phyloP scores from a whole-genome alignment of 257 asterid genomes.

The Solanum ahanhuiri region DNA sequence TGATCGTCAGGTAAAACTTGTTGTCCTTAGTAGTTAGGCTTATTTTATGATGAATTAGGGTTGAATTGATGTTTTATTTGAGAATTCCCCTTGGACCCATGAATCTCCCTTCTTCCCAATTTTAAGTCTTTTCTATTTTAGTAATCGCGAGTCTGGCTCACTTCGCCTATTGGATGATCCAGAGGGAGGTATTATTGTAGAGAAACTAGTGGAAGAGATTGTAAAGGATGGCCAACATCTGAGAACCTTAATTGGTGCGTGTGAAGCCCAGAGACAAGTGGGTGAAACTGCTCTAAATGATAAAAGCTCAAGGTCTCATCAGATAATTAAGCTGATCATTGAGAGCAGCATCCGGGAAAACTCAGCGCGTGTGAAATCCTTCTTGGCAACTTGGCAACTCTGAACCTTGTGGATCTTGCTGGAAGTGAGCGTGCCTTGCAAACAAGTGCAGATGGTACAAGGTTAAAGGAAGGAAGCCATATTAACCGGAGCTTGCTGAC shows the following conservation, averaged over 20 bases:
- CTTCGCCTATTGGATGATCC: conserved; percentile 94
- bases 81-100: no score
- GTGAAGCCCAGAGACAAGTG: conserved; percentile 96
- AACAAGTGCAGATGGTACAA: conserved; percentile 70
- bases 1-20: no score
- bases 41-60: no score
- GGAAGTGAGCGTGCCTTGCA: conserved; percentile 92
- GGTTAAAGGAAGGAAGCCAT: conserved; percentile 98
- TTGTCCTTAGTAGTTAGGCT: no score
- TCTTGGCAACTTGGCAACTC: conserved; percentile 70
- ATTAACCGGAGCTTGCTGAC: conserved; percentile 86
- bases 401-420: conserved; percentile 98
- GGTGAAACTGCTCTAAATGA: conserved; percentile 91
- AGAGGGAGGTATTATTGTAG: conserved; percentile 93
- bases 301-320: conserved; percentile 98
- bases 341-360: conserved; percentile 78
- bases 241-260: conserved; percentile 55
- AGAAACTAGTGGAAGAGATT: conserved; percentile 69
- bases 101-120: no score
- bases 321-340: conserved; percentile 86
- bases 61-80: no score
- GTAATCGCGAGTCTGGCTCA: conserved; percentile 63
- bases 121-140: no score
- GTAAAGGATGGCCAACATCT: conserved; percentile 66
- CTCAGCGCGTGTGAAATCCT: conserved; percentile 63